phyloP scores from a whole-genome alignment of 225 moss, liverwort and hornwort species.

The Rhytidiadelphus loreus region DNA sequence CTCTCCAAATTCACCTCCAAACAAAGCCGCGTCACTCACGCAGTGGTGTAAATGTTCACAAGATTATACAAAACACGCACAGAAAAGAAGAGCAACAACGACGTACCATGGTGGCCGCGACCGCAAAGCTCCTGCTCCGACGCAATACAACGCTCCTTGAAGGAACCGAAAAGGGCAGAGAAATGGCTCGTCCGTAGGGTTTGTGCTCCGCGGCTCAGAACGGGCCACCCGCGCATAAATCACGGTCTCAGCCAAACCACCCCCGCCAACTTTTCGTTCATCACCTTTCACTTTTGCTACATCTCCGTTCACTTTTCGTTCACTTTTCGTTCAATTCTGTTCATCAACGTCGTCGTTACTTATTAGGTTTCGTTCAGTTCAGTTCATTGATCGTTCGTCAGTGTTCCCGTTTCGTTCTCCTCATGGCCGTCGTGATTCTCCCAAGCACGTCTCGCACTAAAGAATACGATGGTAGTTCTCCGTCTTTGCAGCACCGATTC shows the following conservation, averaged over 20 bases:
- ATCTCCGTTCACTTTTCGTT: background rate
- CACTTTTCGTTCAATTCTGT: background rate
- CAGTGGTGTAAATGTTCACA: background rate
- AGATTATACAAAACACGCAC: too few relatives aligned
- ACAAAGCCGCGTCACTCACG: background rate
- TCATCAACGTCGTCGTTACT: too few relatives aligned
- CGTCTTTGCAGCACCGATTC: background rate
- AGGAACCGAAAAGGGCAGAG: background rate
- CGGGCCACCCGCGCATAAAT: background rate
- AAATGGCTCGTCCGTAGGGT: background rate
- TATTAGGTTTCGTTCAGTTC: background rate
- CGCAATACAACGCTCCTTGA: background rate
- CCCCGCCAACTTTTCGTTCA: background rate
- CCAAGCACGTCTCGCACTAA: background rate
- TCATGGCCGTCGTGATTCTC: background rate
- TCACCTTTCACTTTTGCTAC: background rate
- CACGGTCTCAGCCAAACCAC: background rate
- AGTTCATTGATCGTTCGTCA: background rate
- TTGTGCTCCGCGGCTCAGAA: background rate
- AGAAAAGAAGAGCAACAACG: background rate
- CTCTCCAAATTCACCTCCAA: background rate
- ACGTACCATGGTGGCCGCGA: constrained; percentile 26
- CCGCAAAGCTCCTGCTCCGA: background rate
- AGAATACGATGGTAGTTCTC: background rate
- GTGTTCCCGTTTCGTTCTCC: background rate